Conservation (phyloP, 2,329 filamentous ascomycete species). For the Ceratocystis cubensis region DNA sequence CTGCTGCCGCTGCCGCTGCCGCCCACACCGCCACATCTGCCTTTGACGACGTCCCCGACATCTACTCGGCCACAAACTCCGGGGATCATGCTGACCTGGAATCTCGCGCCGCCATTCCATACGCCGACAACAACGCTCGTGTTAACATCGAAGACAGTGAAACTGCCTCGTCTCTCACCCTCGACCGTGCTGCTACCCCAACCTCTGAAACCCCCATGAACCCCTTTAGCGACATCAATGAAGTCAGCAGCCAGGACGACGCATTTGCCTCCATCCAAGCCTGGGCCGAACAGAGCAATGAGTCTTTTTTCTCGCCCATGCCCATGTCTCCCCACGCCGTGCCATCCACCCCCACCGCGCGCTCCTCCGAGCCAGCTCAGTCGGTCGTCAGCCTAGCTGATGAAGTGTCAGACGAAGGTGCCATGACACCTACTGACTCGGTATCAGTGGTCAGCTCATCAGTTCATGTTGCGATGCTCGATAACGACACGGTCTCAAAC, state of each 20-base stretch:
- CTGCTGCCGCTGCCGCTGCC: neutral
- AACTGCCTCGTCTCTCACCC: conserved; percentile 13
- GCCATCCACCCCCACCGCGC: conserved; percentile 27
- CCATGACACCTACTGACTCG: conserved; percentile 20
- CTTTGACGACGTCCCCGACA: conserved; percentile 40
- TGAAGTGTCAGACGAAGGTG: conserved; percentile 29
- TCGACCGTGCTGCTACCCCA: conserved; percentile 9
- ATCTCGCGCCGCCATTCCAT: neutral
- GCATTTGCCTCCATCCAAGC: conserved; percentile 51
- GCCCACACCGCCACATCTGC: conserved; percentile 30
- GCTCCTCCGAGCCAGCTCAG: conserved; percentile 35
- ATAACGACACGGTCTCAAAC: conserved; percentile 44
- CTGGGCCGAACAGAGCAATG: conserved; percentile 45
- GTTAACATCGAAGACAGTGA: neutral
- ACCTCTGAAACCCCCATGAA: conserved; percentile 16
- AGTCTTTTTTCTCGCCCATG: conserved; percentile 49
- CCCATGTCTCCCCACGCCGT: conserved; percentile 34
- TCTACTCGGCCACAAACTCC: conserved; percentile 42
- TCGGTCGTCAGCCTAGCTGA: conserved; percentile 42
- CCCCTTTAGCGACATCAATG: conserved; percentile 18
- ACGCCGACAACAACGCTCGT: conserved; percentile 29
- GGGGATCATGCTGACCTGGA: neutral
- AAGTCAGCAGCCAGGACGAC: conserved; percentile 27
- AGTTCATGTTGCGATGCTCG: conserved; percentile 8
- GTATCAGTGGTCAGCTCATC: conserved; percentile 15